Evolutionary conservation across 257 asterid species (phyloP), one percentile per base, ranked within the genome.

Genomic region (Ilex asprella): DNA sequence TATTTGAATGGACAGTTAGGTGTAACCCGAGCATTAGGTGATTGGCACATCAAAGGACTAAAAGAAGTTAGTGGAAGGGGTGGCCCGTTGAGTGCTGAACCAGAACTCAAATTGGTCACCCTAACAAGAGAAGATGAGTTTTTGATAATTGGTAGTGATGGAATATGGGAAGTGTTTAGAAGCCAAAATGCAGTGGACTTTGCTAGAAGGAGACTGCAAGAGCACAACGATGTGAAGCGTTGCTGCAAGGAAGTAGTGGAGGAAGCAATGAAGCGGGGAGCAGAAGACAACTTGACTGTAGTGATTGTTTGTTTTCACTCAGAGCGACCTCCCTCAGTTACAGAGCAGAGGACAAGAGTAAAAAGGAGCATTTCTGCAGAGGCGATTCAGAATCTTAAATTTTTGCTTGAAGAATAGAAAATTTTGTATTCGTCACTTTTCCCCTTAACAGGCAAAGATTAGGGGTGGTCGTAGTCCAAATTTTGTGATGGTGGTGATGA

Each of bases 1-100:
- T 91, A 88, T 65, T 76, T 91, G 70, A 91, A 91, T 13, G 97
- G 95, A 7, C 75, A 73, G 74, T 12, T 91, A 56, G 87, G 87
- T 1, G 97, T 91, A 35, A 85, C 91, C 7, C 95, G 97, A 12
- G 96, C 98, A 35, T 59, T 91, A 64, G 98, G 98, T 56, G 72
- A 91, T 73, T 88, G 96, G 98, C 98, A 91, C 80, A 78, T 91
- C 7, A 86, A 88, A 76, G 96, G 98, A 27, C 79, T 91, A 55
- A 91, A 91, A 77, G 81, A 75, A 30, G 15, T 53, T 15, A 80
- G 75, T 3, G 88, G 76, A 30, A 75, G 58, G 29, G 85, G 87
- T 0, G 97, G 98, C 5, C 97, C 96, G 0, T 65, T 91, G 73
- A 86, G 88, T 21, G 96, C 98, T 14, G 98, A 91, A 70, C 98